A percentile compares a stretch with the other conserved stretches of the same genome.
Conservation (phyloP, 1,284 basidiomycete genomes). For the Irpex sp. region DNA sequence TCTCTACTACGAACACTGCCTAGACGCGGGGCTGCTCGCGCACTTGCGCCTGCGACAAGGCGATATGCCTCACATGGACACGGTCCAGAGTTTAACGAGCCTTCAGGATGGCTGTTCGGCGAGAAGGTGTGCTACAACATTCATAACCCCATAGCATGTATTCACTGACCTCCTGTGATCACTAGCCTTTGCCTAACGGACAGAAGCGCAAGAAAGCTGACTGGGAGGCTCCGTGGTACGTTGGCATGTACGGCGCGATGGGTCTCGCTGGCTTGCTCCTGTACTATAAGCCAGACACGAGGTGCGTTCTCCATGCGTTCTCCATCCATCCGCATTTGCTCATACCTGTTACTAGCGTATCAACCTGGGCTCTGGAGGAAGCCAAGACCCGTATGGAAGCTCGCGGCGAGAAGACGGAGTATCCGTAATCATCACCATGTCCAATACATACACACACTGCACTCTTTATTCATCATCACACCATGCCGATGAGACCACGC, state of each 20-base stretch:
- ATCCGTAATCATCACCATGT: slow-evolving; percentile 27
- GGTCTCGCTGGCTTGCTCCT: slow-evolving; percentile 70
- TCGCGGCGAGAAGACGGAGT: slow-evolving; percentile 80
- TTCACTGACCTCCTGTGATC: neutral
- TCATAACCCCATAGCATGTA: neutral
- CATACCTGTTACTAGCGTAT: slow-evolving; percentile 49
- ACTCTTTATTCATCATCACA: neutral
- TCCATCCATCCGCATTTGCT: neutral
- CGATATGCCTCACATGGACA: slow-evolving; percentile 68
- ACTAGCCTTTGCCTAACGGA: slow-evolving; percentile 67
- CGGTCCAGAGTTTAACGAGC: slow-evolving; percentile 80
- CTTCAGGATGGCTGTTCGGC: slow-evolving; percentile 81
- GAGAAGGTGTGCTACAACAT: slow-evolving; percentile 64
- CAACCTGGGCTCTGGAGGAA: slow-evolving; percentile 86
- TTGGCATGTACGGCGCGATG: slow-evolving; percentile 90
- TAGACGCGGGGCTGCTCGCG: slow-evolving; percentile 16
- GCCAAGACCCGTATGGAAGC: slow-evolving; percentile 87
- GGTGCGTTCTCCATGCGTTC: slow-evolving; percentile 47
- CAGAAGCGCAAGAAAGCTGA: slow-evolving; percentile 82
- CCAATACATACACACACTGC: neutral
- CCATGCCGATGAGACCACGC: neutral
- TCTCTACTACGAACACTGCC: slow-evolving; percentile 28
- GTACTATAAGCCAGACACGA: slow-evolving; percentile 95
- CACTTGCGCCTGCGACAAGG: slow-evolving; percentile 12
- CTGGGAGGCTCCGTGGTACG: slow-evolving; percentile 87